These are phyloP conservation scores for Sinapis alba DNA, from an alignment of 441 rosid genomes.

Conservation along the genomic window DNA sequence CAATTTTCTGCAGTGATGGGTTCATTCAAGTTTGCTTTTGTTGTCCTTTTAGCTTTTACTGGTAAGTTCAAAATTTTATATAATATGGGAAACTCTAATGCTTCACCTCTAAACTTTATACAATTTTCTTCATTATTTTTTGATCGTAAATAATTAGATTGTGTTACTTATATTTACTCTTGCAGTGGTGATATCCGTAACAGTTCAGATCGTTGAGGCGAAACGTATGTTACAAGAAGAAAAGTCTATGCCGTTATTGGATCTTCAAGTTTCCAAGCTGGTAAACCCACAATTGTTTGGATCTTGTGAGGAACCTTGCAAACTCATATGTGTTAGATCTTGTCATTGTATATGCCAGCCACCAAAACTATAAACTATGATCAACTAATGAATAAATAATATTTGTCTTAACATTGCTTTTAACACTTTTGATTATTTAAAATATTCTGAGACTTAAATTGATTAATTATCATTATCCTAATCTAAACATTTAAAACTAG, in stretches of 20 bases:
- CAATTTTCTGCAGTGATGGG: background rate
- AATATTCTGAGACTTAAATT: no score
- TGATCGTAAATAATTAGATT: background rate
- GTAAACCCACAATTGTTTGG: no score
- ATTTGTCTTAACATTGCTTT: no score
- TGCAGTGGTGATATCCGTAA: conserved; percentile 14
- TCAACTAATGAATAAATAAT: background rate
- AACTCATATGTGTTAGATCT: no score
- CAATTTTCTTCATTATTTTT: background rate
- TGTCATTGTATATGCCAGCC: conserved; percentile 10
- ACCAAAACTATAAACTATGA: background rate
- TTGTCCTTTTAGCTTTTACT: conserved; percentile 13
- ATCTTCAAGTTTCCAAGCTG: background rate
- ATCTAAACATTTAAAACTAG: no score
- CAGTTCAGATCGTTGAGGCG: conserved; percentile 13
- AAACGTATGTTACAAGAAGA: conserved; percentile 25
- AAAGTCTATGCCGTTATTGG: background rate
- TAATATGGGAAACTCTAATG: background rate
- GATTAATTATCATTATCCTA: no score
- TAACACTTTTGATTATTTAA: no score
- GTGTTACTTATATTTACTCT: background rate
- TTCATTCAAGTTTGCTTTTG: conserved; percentile 11
- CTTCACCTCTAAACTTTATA: background rate
- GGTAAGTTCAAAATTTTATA: background rate
- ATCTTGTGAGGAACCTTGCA: no score